Percentiles rank a stretch among this genome's conserved stretches.
Evolutionary conservation across 352 stramenopile species (phyloP).

Genomic region (Pythium insidiosum): DNA sequence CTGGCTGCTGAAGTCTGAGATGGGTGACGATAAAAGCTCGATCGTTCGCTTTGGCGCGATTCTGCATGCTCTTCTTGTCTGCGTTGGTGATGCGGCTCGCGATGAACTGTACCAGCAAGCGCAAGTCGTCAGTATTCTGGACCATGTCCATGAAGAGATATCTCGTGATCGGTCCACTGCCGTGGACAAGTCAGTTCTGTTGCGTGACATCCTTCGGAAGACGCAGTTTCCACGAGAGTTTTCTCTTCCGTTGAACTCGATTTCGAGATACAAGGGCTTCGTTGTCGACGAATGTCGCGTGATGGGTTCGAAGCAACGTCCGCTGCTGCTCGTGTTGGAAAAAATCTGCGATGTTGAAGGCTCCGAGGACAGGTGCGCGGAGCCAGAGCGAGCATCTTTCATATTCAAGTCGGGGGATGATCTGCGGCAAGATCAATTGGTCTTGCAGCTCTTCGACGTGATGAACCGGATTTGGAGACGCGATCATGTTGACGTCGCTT

Average conservation of each 20-base stretch:
- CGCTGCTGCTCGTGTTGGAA: slow-evolving; percentile 14
- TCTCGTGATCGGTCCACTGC: neutral
- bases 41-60: slow-evolving; percentile 10
- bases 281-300: slow-evolving; percentile 8
- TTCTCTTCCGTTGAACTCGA: slow-evolving; percentile 11
- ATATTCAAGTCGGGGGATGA: slow-evolving; percentile 79
- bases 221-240: slow-evolving; percentile 14
- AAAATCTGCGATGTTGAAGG: neutral
- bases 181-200: neutral
- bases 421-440: slow-evolving; percentile 73
- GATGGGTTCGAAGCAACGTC: slow-evolving; percentile 19
- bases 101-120: slow-evolving; percentile 2
- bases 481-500: slow-evolving; percentile 29
- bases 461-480: slow-evolving; percentile 55
- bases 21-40: slow-evolving; percentile 4
- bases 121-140: slow-evolving; percentile 4
- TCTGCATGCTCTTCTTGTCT: slow-evolving; percentile 7
- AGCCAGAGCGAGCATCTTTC: no score
- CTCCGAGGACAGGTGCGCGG: neutral
- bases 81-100: neutral
- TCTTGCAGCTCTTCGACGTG: slow-evolving; percentile 47
- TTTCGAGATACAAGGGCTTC: slow-evolving; percentile 5
- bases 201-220: slow-evolving; percentile 1
- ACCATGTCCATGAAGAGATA: slow-evolving; percentile 9
- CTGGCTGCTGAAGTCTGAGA: slow-evolving; percentile 15